phyloP scores from a whole-genome alignment of 108 stramenopile genomes.

The Fragilaria crotonensis region DNA sequence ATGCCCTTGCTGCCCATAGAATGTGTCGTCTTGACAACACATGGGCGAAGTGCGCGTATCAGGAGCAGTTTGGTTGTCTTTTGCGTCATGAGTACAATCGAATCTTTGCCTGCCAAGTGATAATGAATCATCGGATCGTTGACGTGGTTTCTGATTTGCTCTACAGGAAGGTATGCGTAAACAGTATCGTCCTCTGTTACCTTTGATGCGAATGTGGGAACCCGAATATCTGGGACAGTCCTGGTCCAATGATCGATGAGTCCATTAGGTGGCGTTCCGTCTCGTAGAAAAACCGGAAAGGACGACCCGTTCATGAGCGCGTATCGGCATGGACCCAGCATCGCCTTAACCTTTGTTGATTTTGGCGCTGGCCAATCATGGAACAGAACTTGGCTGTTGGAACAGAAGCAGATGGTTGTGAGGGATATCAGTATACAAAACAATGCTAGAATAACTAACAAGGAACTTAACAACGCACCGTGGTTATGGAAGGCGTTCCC shows the following conservation, averaged over 20 bases:
- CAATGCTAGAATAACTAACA: background rate
- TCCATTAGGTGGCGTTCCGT: conserved; percentile 9
- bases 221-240: conserved; percentile 6
- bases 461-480: background rate
- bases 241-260: conserved; percentile 22
- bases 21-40: conserved; percentile 34
- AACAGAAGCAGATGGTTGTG: conserved; percentile 11
- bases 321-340: conserved; percentile 24
- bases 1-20: conserved; percentile 31
- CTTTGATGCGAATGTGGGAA: conserved; percentile 12
- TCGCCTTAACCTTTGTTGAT: conserved; percentile 7
- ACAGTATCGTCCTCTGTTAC: conserved; percentile 11
- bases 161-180: conserved; percentile 24
- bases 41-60: conserved; percentile 16
- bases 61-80: conserved; percentile 30
- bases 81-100: conserved; percentile 24
- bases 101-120: conserved; percentile 31
- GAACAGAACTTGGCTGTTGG: conserved; percentile 17
- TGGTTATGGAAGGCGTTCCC: background rate
- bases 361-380: conserved; percentile 29
- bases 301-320: conserved; percentile 16
- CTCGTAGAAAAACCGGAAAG: conserved; percentile 16
- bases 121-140: conserved; percentile 24
- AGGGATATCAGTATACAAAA: background rate
- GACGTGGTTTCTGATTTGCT: conserved; percentile 22